These are phyloP conservation scores for Crassisporium funariophilum DNA, from an alignment of 768 basidiomycete genomes.

Conservation along the genomic window DNA sequence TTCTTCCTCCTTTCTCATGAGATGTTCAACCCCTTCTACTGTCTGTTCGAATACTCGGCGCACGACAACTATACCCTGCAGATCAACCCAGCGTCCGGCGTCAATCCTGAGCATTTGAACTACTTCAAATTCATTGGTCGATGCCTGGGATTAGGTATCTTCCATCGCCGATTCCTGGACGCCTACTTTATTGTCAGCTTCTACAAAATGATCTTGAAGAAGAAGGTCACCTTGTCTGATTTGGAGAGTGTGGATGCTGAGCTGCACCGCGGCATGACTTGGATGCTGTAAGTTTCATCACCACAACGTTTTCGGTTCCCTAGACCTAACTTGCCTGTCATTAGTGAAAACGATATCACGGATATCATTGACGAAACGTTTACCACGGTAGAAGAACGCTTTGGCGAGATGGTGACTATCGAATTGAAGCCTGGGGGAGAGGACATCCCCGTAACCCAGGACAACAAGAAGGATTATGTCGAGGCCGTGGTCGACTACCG, in stretches of 20 bases:
- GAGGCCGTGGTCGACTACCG: slow-evolving; percentile 95
- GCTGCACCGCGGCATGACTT: slow-evolving; percentile 90
- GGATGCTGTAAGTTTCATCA: slow-evolving; percentile 85
- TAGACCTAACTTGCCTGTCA: background rate
- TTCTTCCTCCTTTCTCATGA: slow-evolving; percentile 99
- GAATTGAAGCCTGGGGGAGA: slow-evolving; percentile 90
- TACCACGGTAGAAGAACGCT: slow-evolving; percentile 94
- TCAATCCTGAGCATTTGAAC: slow-evolving; percentile 98
- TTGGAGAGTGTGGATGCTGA: slow-evolving; percentile 97
- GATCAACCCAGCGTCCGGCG: slow-evolving; percentile 97
- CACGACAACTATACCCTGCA: slow-evolving; percentile 99
- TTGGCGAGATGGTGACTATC: slow-evolving; percentile 97
- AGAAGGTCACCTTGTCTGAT: slow-evolving; percentile 93
- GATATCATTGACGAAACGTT: slow-evolving; percentile 98
- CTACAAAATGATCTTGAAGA: slow-evolving; percentile 99
- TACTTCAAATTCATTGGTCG: slow-evolving; percentile 99
- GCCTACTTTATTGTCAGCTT: slow-evolving; percentile 99
- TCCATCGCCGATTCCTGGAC: slow-evolving; percentile 98
- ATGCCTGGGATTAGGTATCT: slow-evolving; percentile 93
- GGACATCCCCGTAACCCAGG: slow-evolving; percentile 87
- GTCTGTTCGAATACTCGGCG: slow-evolving; percentile 98
- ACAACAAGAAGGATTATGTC: slow-evolving; percentile 99
- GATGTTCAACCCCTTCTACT: slow-evolving; percentile 99
- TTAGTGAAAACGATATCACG: slow-evolving; percentile 95
- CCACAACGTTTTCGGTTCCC: slow-evolving; percentile 8